These are phyloP conservation scores for Colletotrichum sp. DNA, from an alignment of 2,329 filamentous ascomycete genomes.

Conservation along the genomic window DNA sequence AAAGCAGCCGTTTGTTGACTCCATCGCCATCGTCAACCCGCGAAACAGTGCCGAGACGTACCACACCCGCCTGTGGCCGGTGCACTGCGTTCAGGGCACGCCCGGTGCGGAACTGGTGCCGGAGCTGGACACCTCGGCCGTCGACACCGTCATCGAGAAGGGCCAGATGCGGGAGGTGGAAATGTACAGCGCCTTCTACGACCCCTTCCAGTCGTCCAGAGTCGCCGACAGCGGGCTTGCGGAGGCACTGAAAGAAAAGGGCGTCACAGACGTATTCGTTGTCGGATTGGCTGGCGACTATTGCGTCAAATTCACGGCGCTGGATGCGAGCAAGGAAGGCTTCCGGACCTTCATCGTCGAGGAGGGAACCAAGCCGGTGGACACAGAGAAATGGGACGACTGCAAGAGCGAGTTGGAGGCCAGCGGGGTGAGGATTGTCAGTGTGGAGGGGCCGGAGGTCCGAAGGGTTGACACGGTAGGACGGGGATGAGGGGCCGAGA, in stretches of 20 bases:
- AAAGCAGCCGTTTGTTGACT: slow-evolving; percentile 71
- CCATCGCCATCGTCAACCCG: slow-evolving; percentile 69
- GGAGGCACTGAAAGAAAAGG: slow-evolving; percentile 55
- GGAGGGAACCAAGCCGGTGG: slow-evolving; percentile 78
- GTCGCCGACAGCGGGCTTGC: slow-evolving; percentile 69
- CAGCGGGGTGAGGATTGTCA: slow-evolving; percentile 67
- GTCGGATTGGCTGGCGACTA: slow-evolving; percentile 89
- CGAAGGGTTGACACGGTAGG: slow-evolving; percentile 40
- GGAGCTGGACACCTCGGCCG: slow-evolving; percentile 63
- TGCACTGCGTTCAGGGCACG: slow-evolving; percentile 82
- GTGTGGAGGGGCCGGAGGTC: slow-evolving; percentile 60
- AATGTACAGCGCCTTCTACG: slow-evolving; percentile 93
- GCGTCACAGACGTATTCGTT: slow-evolving; percentile 80
- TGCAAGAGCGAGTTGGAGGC: slow-evolving; percentile 57
- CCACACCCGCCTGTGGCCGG: slow-evolving; percentile 80
- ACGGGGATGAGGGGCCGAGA: slow-evolving; percentile 5
- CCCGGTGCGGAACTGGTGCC: slow-evolving; percentile 74
- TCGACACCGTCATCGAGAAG: slow-evolving; percentile 79
- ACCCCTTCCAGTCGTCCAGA: slow-evolving; percentile 70
- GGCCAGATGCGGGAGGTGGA: slow-evolving; percentile 76
- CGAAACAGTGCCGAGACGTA: slow-evolving; percentile 65
- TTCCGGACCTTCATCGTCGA: slow-evolving; percentile 78
- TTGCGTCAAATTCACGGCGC: slow-evolving; percentile 82
- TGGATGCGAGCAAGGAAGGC: slow-evolving; percentile 77
- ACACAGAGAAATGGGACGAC: slow-evolving; percentile 61